These are phyloP conservation scores for Boletus subparvulus DNA, from an alignment of 768 basidiomycete genomes.

Conservation along the genomic window DNA sequence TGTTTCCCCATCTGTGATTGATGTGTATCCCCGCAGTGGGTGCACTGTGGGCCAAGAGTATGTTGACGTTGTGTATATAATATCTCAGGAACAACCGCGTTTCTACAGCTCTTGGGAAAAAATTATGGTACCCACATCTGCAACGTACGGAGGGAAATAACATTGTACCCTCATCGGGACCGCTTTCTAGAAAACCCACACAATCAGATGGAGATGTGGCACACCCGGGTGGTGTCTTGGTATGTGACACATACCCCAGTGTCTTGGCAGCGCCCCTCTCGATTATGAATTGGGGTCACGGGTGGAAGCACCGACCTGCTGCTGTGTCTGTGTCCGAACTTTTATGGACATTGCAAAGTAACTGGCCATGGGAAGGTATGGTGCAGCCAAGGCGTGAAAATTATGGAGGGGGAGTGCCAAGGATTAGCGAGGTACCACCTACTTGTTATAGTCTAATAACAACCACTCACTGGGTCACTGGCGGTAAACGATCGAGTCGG, in stretches of 20 bases:
- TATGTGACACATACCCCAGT: background rate
- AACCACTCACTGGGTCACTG: background rate
- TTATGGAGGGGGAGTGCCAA: background rate
- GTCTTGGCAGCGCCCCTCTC: conserved; percentile 11
- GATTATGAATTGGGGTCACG: background rate
- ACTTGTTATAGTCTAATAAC: background rate
- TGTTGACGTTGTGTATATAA: background rate
- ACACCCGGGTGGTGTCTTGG: background rate
- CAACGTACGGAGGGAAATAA: background rate
- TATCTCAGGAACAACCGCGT: background rate
- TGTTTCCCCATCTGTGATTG: background rate
- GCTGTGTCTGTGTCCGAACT: background rate
- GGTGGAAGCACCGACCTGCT: background rate
- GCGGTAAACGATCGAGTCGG: conserved; percentile 10
- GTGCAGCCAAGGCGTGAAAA: background rate
- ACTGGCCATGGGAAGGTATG: background rate
- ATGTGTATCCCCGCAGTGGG: background rate
- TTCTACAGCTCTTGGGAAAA: too few species aligned
- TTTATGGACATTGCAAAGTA: background rate
- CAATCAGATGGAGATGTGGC: background rate
- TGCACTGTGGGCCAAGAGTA: background rate
- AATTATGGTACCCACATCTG: background rate
- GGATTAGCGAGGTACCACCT: background rate
- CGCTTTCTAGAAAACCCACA: background rate
- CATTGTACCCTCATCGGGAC: background rate